These are phyloP conservation scores for Solanum paucissectum DNA, from an alignment of 257 asterid genomes.

Conservation along the genomic window DNA sequence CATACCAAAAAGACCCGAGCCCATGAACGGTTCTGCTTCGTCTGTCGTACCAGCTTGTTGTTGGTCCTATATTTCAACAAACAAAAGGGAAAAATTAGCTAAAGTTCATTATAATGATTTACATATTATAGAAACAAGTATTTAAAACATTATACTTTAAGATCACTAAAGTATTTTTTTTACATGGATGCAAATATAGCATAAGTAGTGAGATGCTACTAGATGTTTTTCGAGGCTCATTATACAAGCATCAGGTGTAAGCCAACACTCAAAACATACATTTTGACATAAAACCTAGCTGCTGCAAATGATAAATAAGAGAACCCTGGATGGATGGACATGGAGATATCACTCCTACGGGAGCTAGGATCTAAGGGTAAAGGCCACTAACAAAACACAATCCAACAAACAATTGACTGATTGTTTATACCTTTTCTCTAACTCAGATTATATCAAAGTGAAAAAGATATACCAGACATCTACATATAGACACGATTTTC, in stretches of 20 bases:
- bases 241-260: too few relatives aligned
- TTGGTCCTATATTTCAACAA: conserved; percentile 36
- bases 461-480: not conserved
- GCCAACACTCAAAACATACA: too few relatives aligned
- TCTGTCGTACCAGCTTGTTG: conserved; percentile 63
- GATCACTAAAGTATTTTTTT: too few relatives aligned
- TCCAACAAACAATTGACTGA: not conserved
- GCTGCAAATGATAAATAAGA: not conserved
- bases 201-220: too few relatives aligned
- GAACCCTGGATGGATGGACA: too few relatives aligned
- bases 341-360: too few relatives aligned
- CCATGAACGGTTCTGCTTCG: conserved; percentile 94
- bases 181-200: too few relatives aligned
- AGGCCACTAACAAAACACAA: not conserved
- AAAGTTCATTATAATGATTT: not conserved
- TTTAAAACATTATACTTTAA: too few relatives aligned
- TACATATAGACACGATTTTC: not conserved
- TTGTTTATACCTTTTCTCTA: not conserved
- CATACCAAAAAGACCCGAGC: conserved; percentile 89
- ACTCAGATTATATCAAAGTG: not conserved
- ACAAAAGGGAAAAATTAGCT: not conserved
- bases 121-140: too few relatives aligned
- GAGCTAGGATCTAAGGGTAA: not conserved
- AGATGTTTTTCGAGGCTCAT: too few relatives aligned
- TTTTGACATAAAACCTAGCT: not conserved